These are phyloP conservation scores for Cercophora sp. DNA, from an alignment of 495 filamentous ascomycete species.

Conservation along the genomic window DNA sequence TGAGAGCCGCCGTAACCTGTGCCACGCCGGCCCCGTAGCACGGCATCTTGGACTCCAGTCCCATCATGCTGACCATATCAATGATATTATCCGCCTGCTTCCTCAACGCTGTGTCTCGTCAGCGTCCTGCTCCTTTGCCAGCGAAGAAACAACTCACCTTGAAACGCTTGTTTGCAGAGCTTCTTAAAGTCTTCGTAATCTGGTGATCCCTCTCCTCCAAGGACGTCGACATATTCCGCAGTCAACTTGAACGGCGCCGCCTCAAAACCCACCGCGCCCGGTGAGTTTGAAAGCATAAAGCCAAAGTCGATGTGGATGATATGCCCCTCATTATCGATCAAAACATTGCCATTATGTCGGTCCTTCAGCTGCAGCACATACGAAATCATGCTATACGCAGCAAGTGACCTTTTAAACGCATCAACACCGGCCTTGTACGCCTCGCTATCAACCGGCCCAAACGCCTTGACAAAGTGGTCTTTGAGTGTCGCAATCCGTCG, in stretches of 20 bases:
- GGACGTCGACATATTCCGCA: slow-evolving; percentile 70
- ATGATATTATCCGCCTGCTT: slow-evolving; percentile 68
- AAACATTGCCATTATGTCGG: slow-evolving; percentile 75
- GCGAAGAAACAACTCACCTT: slow-evolving; percentile 42
- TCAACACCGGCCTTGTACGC: slow-evolving; percentile 61
- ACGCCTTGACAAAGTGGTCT: slow-evolving; percentile 73
- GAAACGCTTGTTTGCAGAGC: slow-evolving; percentile 71
- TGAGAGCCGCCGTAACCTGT: slow-evolving; percentile 57
- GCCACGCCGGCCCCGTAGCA: slow-evolving; percentile 63
- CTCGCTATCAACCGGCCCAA: slow-evolving; percentile 59
- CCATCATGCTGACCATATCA: slow-evolving; percentile 72
- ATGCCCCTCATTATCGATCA: slow-evolving; percentile 74
- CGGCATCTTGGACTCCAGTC: slow-evolving; percentile 69
- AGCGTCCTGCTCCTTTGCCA: not conserved
- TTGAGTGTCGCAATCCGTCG: slow-evolving; percentile 66
- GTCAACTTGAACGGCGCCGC: slow-evolving; percentile 77
- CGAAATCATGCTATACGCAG: slow-evolving; percentile 71
- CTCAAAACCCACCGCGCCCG: slow-evolving; percentile 71
- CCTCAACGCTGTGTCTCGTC: slow-evolving; percentile 49
- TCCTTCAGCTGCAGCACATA: slow-evolving; percentile 76
- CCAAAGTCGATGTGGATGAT: slow-evolving; percentile 82
- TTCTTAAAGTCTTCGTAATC: slow-evolving; percentile 64
- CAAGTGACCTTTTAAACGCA: slow-evolving; percentile 65
- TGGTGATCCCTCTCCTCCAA: slow-evolving; percentile 60
- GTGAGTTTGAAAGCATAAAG: slow-evolving; percentile 78